Base-by-base conservation (phyloP, 257 asterid genomes). In the Euphrasia confusa region DNA sequence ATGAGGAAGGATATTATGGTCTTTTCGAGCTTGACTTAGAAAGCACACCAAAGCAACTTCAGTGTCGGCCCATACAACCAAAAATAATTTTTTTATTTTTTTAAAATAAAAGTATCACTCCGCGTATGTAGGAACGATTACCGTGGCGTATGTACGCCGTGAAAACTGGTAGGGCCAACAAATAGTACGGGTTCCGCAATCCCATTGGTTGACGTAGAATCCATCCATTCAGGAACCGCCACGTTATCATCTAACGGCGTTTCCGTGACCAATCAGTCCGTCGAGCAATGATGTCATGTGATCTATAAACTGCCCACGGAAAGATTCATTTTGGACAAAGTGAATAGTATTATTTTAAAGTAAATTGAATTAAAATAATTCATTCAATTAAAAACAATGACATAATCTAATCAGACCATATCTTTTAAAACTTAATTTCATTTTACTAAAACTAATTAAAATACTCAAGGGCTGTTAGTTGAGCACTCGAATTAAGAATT, bases 121-220 rank as follows among this genome's bases (percentile, higher is more conserved):
- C 70, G 26, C 47, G 67, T 61, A 66, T 67, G 72, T 53, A 61
- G 72, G 68, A 67, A 33, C 52, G 37, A 28, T 4, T 8, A 1
- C 18, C 28, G 57, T 24, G 76, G 72, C 54, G 72, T 66, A 60
- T 72, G 66, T 67, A 39, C 63, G 45, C 65, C 73, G 67, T 72
- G 50, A 27, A 66, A 26, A 54, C 54, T 65, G 50, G 70, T 68
- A 65, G 60, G 75, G 54, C 67, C 54, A 0, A 17, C 13, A 53
- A 65, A 71, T 54, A 78, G 80, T 76, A 61, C 71, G 75, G 80
- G 21, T 59, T 54, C 81, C 84, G 82, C 87, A 78, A 82, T n/a
- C 1, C 59, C 54, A 80, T 80, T 84, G 85, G 93, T 78, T 82
- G 72, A 57, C 66, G 74, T 53, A 47, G 15, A 57, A 63, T 68